Percentiles rank a stretch among this genome's conserved stretches.
phyloP scores from a whole-genome alignment of 1,284 basidiomycete genomes.

The Pterula multifida region DNA sequence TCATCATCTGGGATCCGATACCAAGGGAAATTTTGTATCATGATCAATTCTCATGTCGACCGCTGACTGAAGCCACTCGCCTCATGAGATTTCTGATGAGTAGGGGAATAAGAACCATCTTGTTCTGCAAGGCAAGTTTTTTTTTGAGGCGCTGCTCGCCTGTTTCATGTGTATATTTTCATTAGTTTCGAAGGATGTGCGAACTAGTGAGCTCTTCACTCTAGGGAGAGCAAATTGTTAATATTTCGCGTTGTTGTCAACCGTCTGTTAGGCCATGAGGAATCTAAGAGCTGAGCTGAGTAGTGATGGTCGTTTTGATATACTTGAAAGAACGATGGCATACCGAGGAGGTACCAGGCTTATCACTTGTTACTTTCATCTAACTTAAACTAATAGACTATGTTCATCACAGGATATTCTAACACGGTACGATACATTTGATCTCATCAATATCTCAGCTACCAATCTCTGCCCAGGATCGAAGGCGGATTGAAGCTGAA shows the following conservation, averaged over 20 bases:
- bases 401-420: constrained; percentile 35
- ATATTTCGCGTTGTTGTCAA: too few relatives aligned
- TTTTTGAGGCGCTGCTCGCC: not conserved
- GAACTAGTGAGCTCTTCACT: constrained; percentile 46
- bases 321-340: constrained; percentile 68
- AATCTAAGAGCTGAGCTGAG: constrained; percentile 63
- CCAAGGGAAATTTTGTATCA: constrained; percentile 48
- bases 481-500: constrained; percentile 75
- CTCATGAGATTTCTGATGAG: constrained; percentile 79
- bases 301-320: constrained; percentile 65
- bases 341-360: constrained; percentile 63
- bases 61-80: constrained; percentile 61
- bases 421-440: constrained; percentile 25
- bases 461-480: constrained; percentile 38
- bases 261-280: constrained; percentile 17
- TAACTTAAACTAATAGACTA: not conserved
- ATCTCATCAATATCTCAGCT: not conserved
- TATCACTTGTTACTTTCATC: not conserved
- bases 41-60: constrained; percentile 43
- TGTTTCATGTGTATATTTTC: not conserved
- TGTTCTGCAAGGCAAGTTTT: constrained; percentile 71
- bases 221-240: too few relatives aligned
- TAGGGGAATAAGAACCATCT: constrained; percentile 68
- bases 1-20: constrained; percentile 69
- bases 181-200: constrained; percentile 67